Base-by-base conservation (phyloP, 164 flowering plant species). In the Vitis cinerea region DNA sequence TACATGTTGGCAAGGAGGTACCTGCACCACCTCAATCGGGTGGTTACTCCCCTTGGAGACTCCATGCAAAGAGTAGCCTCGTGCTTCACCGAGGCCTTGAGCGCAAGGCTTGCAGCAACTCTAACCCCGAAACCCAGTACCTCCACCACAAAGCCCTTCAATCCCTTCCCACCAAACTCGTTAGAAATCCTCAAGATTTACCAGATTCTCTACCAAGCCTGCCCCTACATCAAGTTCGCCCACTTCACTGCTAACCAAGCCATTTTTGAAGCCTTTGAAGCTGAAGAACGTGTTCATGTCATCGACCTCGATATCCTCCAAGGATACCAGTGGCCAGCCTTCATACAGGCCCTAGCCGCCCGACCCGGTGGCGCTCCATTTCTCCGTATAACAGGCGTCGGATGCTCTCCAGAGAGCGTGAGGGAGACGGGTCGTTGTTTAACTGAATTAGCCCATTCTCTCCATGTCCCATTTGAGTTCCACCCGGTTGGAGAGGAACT, bases 271-370 rank as follows among this genome's bases (percentile, higher is more conserved):
- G 94, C 92, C 48, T 85, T 89, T 57, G 93, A 88, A 53, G 69
- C 79, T 3, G 97, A 89, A 69, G 84, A 84, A 51, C 74, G 91
- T 0, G 93, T 91, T 23, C 97, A 89, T 48, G 86, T 91, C 16
- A 81, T 91, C 17, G 94, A 91, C 66, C 78, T 89, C 3, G 94
- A 87, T 61, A 88, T 91, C 71, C 81, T 81, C 53, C 90, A 91
- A 52, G 97, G 97, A n/a, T 85, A 88, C 69, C 94, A 91, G 44
- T 89, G 92, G 94, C 94, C 94, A 8, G 88, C 91, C 14, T 85
- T 91, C 83, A 83, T 89, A 86, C 97, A 91, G 61, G 91, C 89
- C 61, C 71, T 89, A 1, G 94, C 97, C 1, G 87, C 91, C 50
- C 65, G 94, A 9, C 85, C 87, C 0, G 83, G 86, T 0, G 91